Base-by-base conservation (phyloP, 305 asterid genomes). In the Fraxinus baroniana region DNA sequence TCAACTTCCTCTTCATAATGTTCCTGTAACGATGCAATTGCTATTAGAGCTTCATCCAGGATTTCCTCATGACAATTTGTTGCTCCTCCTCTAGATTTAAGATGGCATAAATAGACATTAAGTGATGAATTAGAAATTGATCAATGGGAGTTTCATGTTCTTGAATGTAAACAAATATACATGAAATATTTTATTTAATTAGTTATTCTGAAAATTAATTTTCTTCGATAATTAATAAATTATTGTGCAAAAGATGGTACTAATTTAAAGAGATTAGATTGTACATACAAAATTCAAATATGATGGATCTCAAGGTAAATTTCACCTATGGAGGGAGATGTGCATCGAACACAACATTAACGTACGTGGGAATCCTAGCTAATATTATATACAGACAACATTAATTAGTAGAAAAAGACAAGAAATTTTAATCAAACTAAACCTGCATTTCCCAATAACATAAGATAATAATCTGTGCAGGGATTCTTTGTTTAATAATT, bases 331-430 rank as follows among this genome's bases (percentile, higher is more conserved):
- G 76, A 32, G 18, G 39, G 20, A 15, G 39, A 32, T 70, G 76
- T 13, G 76, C 76, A 70, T 70, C 32, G 24, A 70, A 70, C 44
- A 28, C 41, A 5, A 9, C 73, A 64, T 64, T 64, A 64, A 88
- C 86, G 88, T 77, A 10, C 15, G 44, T 70, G 77, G 88, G 87
- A 82, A 70, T 70, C 76, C 44, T 70, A 32, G 24, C 76, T 32
- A 30, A 70, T 70, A 13, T 30, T 28, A 70, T 22, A 44, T 10
- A 64, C 2, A 8, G 35, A 22, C 73, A 24, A 66, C 36, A 83
- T 85, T 83, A 81, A 83, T 86, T 88, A 78, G 87, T 55, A 84
- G 77, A 81, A 85, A 88, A 85, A 81, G 92, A 86, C 91, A 87
- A 86, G 76, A 76, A 68, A 84, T 77, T 35, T 79, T 85, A 86